These are phyloP conservation scores for Phytophthora lateralis DNA, from an alignment of 352 stramenopile genomes.

Conservation along the genomic window DNA sequence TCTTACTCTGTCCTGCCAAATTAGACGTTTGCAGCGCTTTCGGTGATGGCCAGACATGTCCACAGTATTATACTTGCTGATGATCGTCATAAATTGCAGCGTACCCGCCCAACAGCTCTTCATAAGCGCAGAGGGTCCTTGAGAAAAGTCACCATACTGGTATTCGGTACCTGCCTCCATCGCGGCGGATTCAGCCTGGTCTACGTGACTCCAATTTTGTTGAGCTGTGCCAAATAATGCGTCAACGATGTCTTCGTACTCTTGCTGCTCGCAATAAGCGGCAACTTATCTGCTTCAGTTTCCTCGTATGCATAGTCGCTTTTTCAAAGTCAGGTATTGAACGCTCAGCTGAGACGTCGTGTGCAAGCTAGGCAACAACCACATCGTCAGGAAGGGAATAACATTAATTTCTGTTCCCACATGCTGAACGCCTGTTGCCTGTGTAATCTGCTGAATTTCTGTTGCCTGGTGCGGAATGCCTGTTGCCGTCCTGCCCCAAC, in stretches of 20 bases:
- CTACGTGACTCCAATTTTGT: conserved; percentile 9
- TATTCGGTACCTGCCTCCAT: conserved; percentile 11
- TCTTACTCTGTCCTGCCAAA: neutral
- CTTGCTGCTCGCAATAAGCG: conserved; percentile 1
- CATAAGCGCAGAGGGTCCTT: conserved; percentile 1
- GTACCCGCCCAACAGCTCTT: conserved; percentile 8
- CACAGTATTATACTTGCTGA: neutral
- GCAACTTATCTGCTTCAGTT: neutral
- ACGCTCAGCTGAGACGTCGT: neutral
- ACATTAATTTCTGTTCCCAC: too few species aligned
- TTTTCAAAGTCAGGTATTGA: neutral
- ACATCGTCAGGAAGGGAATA: too few species aligned
- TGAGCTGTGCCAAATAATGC: neutral
- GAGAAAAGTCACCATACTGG: conserved; percentile 1
- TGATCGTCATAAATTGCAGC: neutral
- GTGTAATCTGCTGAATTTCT: too few species aligned
- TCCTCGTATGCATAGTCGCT: neutral
- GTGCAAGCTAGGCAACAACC: too few species aligned
- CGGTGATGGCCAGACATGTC: neutral
- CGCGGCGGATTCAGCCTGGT: conserved; percentile 1
- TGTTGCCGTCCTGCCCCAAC: too few species aligned
- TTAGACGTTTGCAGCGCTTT: neutral
- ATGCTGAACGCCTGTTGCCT: too few species aligned
- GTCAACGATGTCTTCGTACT: neutral
- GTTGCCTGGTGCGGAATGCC: too few species aligned